These are phyloP conservation scores for Debaryomyces subglobosus DNA, from an alignment of 1,139 yeast species.

Conservation along the genomic window DNA sequence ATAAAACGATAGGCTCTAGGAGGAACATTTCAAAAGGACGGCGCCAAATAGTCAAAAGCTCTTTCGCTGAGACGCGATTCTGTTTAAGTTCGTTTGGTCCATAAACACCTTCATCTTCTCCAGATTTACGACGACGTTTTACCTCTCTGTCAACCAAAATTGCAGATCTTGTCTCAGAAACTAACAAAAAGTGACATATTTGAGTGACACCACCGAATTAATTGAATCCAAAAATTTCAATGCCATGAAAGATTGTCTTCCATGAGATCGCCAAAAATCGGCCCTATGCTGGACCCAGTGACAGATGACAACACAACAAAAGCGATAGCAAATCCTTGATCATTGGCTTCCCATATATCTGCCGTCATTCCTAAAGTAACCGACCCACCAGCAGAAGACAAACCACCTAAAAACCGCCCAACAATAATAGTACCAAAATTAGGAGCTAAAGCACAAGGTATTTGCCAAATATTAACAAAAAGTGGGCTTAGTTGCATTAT, in stretches of 20 bases:
- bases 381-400: slow-evolving; percentile 39
- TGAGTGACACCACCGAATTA: slow-evolving; percentile 36
- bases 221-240: slow-evolving; percentile 43
- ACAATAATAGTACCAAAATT: slow-evolving; percentile 31
- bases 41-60: slow-evolving; percentile 29
- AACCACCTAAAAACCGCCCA: slow-evolving; percentile 31
- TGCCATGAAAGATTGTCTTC: slow-evolving; percentile 28
- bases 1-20: slow-evolving; percentile 39
- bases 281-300: slow-evolving; percentile 39
- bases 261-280: slow-evolving; percentile 37
- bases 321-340: slow-evolving; percentile 39
- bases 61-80: slow-evolving; percentile 20
- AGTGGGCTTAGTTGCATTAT: no score
- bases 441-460: slow-evolving; percentile 34
- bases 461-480: no score
- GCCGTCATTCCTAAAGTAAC: slow-evolving; percentile 43
- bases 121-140: slow-evolving; percentile 29
- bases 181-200: slow-evolving; percentile 30
- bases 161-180: slow-evolving; percentile 28
- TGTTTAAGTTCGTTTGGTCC: slow-evolving; percentile 30
- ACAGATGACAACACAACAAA: slow-evolving; percentile 39
- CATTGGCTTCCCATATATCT: slow-evolving; percentile 39
- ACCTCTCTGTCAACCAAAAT: slow-evolving; percentile 36
- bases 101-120: slow-evolving; percentile 27
- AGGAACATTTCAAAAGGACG: slow-evolving; percentile 40